A percentile compares a stretch with the other conserved stretches of the same genome.
Evolutionary conservation across 2,329 filamentous ascomycete species (phyloP).

Genomic region (Colletotrichum destructivum): DNA sequence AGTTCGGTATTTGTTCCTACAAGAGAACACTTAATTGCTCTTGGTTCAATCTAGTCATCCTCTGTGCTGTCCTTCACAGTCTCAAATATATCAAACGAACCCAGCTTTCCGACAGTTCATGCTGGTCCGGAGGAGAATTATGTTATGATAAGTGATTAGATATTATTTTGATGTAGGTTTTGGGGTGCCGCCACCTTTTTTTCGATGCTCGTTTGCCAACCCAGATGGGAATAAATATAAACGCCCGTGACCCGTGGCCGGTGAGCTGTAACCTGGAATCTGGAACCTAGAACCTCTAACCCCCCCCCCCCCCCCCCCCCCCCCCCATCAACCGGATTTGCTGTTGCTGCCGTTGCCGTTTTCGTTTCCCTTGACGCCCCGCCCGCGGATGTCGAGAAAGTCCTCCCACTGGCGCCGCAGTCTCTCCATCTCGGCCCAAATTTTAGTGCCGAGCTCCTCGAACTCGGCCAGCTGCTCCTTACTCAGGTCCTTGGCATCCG

Average conservation of each 20-base stretch:
- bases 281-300: too few relatives aligned
- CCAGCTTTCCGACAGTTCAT: too few relatives aligned
- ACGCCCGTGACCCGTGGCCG: too few relatives aligned
- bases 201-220: not conserved
- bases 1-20: too few relatives aligned
- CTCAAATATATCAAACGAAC: too few relatives aligned
- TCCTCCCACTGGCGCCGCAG: slow-evolving; percentile 77
- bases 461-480: slow-evolving; percentile 73
- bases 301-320: too few relatives aligned
- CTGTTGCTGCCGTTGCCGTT: slow-evolving; percentile 7
- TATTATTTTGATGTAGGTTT: slow-evolving; percentile 17
- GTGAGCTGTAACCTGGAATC: too few relatives aligned
- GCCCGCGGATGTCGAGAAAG: slow-evolving; percentile 49
- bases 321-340: slow-evolving; percentile 7
- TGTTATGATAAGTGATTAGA: slow-evolving; percentile 2
- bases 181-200: slow-evolving; percentile 13
- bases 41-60: too few relatives aligned
- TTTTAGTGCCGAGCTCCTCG: slow-evolving; percentile 71
- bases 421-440: slow-evolving; percentile 81
- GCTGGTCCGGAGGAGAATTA: too few relatives aligned
- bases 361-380: not conserved
- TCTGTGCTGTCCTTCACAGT: too few relatives aligned
- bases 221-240: too few relatives aligned
- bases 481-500: slow-evolving; percentile 71
- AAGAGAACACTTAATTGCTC: too few relatives aligned